These are phyloP conservation scores for Linnemannia schmuckeri DNA, from an alignment of 192 early-diverging fungal species.

Conservation along the genomic window DNA sequence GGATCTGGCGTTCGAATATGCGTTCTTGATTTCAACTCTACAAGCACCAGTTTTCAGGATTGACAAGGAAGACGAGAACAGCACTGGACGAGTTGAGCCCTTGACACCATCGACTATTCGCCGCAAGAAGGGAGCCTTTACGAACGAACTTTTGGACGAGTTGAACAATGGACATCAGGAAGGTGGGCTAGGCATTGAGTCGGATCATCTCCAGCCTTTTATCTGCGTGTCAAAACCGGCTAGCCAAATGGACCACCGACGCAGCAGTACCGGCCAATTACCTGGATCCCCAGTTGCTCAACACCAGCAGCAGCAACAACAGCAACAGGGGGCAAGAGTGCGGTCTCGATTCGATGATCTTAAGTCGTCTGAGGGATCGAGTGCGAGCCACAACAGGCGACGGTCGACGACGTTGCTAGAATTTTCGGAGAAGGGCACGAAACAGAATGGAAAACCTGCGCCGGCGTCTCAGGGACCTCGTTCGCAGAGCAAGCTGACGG, in stretches of 20 bases:
- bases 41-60: conserved; percentile 54
- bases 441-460: conserved; percentile 38
- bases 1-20: conserved; percentile 65
- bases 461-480: conserved; percentile 31
- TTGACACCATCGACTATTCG: conserved; percentile 31
- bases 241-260: not conserved
- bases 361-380: conserved; percentile 7
- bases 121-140: conserved; percentile 19
- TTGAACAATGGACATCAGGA: conserved; percentile 15
- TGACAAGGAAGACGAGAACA: conserved; percentile 27
- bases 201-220: conserved; percentile 27
- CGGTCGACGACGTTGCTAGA: conserved; percentile 40
- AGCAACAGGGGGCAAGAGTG: not conserved
- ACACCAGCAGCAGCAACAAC: not conserved
- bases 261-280: not conserved
- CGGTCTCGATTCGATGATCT: conserved; percentile 27
- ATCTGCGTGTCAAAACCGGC: not conserved
- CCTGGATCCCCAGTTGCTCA: not conserved
- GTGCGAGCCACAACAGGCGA: conserved; percentile 19
- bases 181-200: conserved; percentile 18
- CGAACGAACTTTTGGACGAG: conserved; percentile 36
- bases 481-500: conserved; percentile 31
- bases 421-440: conserved; percentile 38
- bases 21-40: conserved; percentile 66
- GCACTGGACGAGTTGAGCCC: not conserved